Conservation (phyloP, 768 basidiomycete species). For the Psilocybe azurescens region DNA sequence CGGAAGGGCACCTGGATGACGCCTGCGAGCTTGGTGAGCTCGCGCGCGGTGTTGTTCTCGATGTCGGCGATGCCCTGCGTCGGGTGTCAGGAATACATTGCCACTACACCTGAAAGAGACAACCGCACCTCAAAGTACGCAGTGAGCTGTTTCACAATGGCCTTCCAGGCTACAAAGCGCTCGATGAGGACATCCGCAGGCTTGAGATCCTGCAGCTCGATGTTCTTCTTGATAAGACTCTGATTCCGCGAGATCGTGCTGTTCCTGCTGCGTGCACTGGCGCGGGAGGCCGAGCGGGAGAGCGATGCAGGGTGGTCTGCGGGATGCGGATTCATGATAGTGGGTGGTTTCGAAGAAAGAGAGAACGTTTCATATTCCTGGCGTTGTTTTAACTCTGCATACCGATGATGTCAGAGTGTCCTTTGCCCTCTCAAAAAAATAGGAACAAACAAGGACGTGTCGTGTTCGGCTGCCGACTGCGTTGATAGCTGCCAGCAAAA, state of each 20-base stretch:
- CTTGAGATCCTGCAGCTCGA: constrained; percentile 85
- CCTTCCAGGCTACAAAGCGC: constrained; percentile 93
- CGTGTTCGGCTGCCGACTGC: neutral
- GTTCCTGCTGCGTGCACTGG: constrained; percentile 59
- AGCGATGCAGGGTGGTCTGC: constrained; percentile 1
- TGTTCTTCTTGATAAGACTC: constrained; percentile 94
- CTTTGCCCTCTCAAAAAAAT: neutral
- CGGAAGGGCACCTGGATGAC: constrained; percentile 98
- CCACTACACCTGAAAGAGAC: neutral
- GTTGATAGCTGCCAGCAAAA: neutral
- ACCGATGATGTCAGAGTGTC: neutral
- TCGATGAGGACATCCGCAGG: constrained; percentile 98
- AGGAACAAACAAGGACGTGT: constrained; percentile 7
- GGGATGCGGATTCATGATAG: neutral
- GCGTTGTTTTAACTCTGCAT: neutral
- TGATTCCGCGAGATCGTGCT: constrained; percentile 82
- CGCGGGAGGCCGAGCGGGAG: constrained; percentile 49
- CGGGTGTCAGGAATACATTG: too few relatives aligned
- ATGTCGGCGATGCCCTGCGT: constrained; percentile 72
- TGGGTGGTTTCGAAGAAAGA: too few relatives aligned
- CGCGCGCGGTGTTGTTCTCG: constrained; percentile 92
- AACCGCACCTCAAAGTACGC: constrained; percentile 78
- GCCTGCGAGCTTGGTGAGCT: constrained; percentile 90
- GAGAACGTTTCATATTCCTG: too few relatives aligned
- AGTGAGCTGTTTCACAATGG: constrained; percentile 94